A percentile compares a stretch with the other conserved stretches of the same genome.
Conservation (phyloP, 208 protist genomes). For the Trypanosoma brucei region DNA sequence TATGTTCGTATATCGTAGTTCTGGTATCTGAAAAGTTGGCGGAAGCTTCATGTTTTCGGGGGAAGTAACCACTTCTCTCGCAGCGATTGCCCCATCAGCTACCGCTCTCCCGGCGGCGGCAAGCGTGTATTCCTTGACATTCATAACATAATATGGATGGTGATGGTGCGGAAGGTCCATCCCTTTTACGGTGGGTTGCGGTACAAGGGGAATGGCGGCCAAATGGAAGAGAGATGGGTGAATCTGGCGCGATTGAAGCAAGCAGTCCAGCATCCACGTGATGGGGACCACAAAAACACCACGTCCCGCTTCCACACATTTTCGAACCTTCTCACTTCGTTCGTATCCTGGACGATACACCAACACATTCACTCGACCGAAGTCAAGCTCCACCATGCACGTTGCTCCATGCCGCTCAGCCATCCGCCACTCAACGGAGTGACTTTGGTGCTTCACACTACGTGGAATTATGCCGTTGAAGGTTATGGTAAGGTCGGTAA, state of each 20-base stretch:
- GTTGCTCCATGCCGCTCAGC: slow-evolving; percentile 81
- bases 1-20: slow-evolving; percentile 57
- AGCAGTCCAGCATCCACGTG: slow-evolving; percentile 83
- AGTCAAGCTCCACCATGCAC: slow-evolving; percentile 60
- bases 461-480: slow-evolving; percentile 89
- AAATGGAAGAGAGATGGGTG: slow-evolving; percentile 68
- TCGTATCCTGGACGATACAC: slow-evolving; percentile 86
- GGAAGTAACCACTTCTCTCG: slow-evolving; percentile 16
- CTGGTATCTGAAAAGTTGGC: slow-evolving; percentile 59
- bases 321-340: slow-evolving; percentile 84
- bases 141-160: slow-evolving; percentile 84
- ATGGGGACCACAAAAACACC: slow-evolving; percentile 68
- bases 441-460: slow-evolving; percentile 75
- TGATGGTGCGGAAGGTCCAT: slow-evolving; percentile 75
- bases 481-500: slow-evolving; percentile 75
- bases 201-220: slow-evolving; percentile 62
- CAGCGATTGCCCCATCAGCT: slow-evolving; percentile 20
- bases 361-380: slow-evolving; percentile 54
- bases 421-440: slow-evolving; percentile 89
- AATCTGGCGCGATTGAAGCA: slow-evolving; percentile 86
- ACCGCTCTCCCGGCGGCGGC: slow-evolving; percentile 26
- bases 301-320: slow-evolving; percentile 47
- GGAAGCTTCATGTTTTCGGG: slow-evolving; percentile 35
- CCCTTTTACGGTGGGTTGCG: slow-evolving; percentile 57
- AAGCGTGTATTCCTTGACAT: slow-evolving; percentile 73